Evolutionary conservation across 768 basidiomycete species (phyloP).

Genomic region (Termitomyces sp.): DNA sequence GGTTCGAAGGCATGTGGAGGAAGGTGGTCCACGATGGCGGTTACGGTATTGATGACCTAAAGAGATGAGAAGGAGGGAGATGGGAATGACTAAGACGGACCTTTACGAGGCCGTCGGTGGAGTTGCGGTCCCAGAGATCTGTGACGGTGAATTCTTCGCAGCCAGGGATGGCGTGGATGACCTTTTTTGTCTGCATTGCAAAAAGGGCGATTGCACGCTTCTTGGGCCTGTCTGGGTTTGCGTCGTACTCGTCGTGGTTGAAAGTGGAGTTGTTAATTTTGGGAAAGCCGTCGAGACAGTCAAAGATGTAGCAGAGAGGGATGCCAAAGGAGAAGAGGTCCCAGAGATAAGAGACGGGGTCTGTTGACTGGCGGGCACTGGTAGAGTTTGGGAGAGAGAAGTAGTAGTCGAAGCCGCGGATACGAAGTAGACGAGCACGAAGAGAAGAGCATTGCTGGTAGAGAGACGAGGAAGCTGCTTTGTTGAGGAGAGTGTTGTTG

Average conservation of each 20-base stretch:
- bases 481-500: constrained; percentile 86
- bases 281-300: constrained; percentile 69
- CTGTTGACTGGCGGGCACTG: constrained; percentile 71
- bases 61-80: not conserved
- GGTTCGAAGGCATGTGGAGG: constrained; percentile 63
- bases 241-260: constrained; percentile 56
- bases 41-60: constrained; percentile 88
- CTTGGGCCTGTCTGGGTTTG: constrained; percentile 75
- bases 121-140: constrained; percentile 86
- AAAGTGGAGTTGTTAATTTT: constrained; percentile 62
- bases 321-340: constrained; percentile 90
- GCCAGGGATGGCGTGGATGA: constrained; percentile 53
- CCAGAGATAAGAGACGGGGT: constrained; percentile 94
- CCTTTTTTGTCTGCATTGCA: constrained; percentile 73
- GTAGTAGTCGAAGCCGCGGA: constrained; percentile 67
- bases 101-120: constrained; percentile 94
- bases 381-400: constrained; percentile 53
- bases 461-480: constrained; percentile 84
- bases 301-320: constrained; percentile 94
- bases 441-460: constrained; percentile 88
- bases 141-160: constrained; percentile 87
- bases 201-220: constrained; percentile 91
- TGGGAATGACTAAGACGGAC: constrained; percentile 34
- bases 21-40: constrained; percentile 73
- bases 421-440: constrained; percentile 69